Evolutionary conservation across 2,329 filamentous ascomycete species (phyloP), one percentile per base, ranked within the genome.

Genomic region (Trichoderma cornu-damae): DNA sequence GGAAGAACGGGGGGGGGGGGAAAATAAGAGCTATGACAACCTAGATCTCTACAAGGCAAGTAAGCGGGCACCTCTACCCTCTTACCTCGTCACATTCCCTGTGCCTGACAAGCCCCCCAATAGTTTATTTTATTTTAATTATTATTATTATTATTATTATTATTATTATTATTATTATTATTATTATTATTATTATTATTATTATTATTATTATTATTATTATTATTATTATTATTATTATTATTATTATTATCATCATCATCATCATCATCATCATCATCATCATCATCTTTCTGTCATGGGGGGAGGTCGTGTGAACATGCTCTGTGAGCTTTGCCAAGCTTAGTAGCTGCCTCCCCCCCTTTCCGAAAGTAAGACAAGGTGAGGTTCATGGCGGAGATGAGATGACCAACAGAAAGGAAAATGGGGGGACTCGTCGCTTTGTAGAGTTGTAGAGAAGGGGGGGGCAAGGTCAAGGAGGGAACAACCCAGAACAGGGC

Each of bases 51-150:
- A 26, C 18, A 35, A 18, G 30, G 26, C 20, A 32, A 35, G 50
- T 53, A 53, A 53, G 50, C 50, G 50, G 50, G 50, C 50, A 53
- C 50, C 37, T 37, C 6, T 26, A 34, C 16, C 16, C n/a, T 40
- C 22, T 18, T 24, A 24, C 20, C 38, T 18, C 24, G 12, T 26
- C 42, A 44, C 42, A 28, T 26, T 9, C 14, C 42, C 42, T 28
- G 2, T 1, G n/a, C 16, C 9, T 18, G 16, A 18, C 37, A 18
- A 2, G 37, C 16, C 16, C 16, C 16, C 16, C 8, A 4, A 16
- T 37, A 28, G n/a, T n/a, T 28, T 28, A 28, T 28, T 28, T n/a
- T n/a, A n/a, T n/a, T n/a, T n/a, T n/a, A n/a, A n/a, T n/a, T n/a
- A n/a, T n/a, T n/a, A n/a, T n/a, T n/a, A n/a, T n/a, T n/a, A n/a